A percentile compares a stretch with the other conserved stretches of the same genome.
Conservation (phyloP, 2,329 filamentous ascomycete genomes). For the Apiospora phragmitis region DNA sequence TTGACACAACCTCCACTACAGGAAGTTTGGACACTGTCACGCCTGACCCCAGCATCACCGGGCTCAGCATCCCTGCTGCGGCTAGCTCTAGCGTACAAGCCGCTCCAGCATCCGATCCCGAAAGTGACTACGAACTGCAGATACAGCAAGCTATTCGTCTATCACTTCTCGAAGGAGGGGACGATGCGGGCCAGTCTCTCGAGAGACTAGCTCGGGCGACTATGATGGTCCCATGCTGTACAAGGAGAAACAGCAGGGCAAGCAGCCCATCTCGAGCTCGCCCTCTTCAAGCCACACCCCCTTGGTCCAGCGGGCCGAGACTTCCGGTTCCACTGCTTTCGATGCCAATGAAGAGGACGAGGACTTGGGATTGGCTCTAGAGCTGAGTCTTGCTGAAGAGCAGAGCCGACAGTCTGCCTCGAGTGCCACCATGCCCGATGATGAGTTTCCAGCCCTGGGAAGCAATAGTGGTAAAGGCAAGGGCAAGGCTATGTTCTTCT, state of each 20-base stretch:
- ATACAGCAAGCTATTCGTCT: slow-evolving; percentile 64
- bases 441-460: slow-evolving; percentile 31
- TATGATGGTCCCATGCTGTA: slow-evolving; percentile 53
- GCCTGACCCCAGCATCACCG: slow-evolving; percentile 54
- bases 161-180: slow-evolving; percentile 57
- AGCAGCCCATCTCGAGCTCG: slow-evolving; percentile 34
- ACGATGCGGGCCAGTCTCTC: slow-evolving; percentile 47
- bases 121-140: slow-evolving; percentile 59
- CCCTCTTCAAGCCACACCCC: slow-evolving; percentile 25
- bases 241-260: slow-evolving; percentile 45
- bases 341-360: slow-evolving; percentile 20
- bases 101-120: slow-evolving; percentile 38
- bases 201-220: slow-evolving; percentile 46
- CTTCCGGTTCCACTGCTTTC: slow-evolving; percentile 9
- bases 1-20: slow-evolving; percentile 37
- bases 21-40: slow-evolving; percentile 50
- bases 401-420: slow-evolving; percentile 33
- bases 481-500: slow-evolving; percentile 17
- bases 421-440: slow-evolving; percentile 17
- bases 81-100: slow-evolving; percentile 24
- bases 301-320: neutral
- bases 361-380: slow-evolving; percentile 60
- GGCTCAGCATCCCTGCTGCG: slow-evolving; percentile 33
- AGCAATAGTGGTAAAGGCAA: slow-evolving; percentile 25
- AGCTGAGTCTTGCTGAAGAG: slow-evolving; percentile 60